Base-by-base conservation (phyloP, 768 basidiomycete genomes). In the Tricholoma flavovirens region DNA sequence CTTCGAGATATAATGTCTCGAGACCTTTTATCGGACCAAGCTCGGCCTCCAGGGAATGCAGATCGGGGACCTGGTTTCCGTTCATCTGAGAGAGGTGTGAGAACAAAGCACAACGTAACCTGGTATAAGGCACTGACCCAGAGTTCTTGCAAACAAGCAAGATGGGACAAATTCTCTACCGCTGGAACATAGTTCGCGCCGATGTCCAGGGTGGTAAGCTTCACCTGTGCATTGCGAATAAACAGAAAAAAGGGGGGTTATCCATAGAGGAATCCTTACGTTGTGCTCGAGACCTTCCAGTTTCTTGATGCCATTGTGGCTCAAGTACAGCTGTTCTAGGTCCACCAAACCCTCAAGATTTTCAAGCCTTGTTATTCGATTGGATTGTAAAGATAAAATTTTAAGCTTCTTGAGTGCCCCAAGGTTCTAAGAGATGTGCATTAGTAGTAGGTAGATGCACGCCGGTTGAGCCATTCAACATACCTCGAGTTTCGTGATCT, bases 1-100 rank as follows among this genome's bases (percentile, higher is more conserved):
- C 87, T 72, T 99, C 97, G 22, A 99, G 82, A 68, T 99, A 99
- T 6, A 99, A 77, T 1, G 97, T 99, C 66, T 87, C 79, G 11
- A 99, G 77, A 1, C 83, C 77, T 6, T 71, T 49, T 29, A 91
- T 75, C 11, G 78, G 73, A 56, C 72, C 69, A 53, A 96, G 79
- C 67, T 95, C 80, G 0, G 77, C 68, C 35, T 89, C 87, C 5
- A 98, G 73, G 2, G 81, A 76, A 7, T 72, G 76, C 7, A 98
- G 73, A 57, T 86, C 81, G 3, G 84, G 75, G 42, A 99, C 88
- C 64, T 86, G 75, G 72, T 99, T 99, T 60, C 90, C 81, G 68
- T 87, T 97, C 60, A 94, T 82, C 95, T 98, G 53, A 17, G 11
- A 26, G 48, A 52, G 22, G 33, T 15, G 22, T 32, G 53, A 24